Base-by-base conservation (phyloP, 2,329 filamentous ascomycete species). In the Pestalotiopsis sp. region DNA sequence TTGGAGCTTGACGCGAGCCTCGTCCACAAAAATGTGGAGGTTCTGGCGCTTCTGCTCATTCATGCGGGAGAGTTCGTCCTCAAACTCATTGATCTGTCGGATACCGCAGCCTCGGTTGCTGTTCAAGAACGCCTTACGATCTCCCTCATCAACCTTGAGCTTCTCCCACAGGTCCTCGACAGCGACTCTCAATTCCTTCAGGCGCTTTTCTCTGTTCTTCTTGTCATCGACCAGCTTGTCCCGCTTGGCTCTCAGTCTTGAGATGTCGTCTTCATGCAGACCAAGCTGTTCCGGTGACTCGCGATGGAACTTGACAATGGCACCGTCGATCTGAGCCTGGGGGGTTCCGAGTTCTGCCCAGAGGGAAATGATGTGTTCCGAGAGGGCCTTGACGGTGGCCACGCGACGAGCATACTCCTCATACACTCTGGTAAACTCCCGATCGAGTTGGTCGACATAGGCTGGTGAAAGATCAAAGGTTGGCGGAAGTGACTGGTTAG, bases 311-410 rank as follows among this genome's bases (percentile, higher is more conserved):
- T 98, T 92, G 69, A 99, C 91, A 70, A 99, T 97, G 22, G 88
- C 85, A 67, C 86, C 87, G 76, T 99, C 96, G 17, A 95, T 97
- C 78, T 98, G 95, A 35, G 92, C 93, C 77, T 98, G 94, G 0
- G 96, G 94, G 1, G 93, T 97, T 57, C 96, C 96, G 10, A 99
- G 88, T 79, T 99, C 96, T 0, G 93, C 95, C 94, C 96, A 99
- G 0, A 99, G 86, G 73, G 94, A 92, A 74, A 99, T 96, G 68
- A 97, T 95, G 70, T 96, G 90, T 74, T 97, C 92, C 55, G 89
- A 90, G 3, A 93, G 80, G 22, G 89, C 81, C 78, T 93, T 89
- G 14, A 98, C 94, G 0, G 88, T 89, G 38, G 87, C 86, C 58
- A 97, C 85, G 61, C 96, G 92, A 72, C 90, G 92, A 57, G 91